phyloP scores from a whole-genome alignment of 345 rosid genomes.

The Stellera chamaejasme region DNA sequence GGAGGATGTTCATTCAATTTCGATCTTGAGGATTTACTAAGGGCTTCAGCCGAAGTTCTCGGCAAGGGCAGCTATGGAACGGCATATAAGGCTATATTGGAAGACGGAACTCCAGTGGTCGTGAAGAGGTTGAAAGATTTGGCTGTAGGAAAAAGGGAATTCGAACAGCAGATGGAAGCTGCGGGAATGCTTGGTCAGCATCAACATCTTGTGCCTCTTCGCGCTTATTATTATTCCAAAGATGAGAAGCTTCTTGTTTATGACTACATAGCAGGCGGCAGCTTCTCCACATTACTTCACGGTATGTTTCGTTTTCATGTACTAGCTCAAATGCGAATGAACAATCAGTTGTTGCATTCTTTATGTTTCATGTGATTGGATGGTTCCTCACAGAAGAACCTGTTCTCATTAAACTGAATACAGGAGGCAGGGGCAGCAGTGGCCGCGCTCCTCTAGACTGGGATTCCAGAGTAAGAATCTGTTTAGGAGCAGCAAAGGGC shows the following conservation, averaged over 20 bases:
- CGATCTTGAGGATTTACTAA: slow-evolving; percentile 82
- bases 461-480: slow-evolving; percentile 67
- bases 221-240: slow-evolving; percentile 89
- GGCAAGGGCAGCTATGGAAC: slow-evolving; percentile 97
- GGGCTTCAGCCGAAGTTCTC: slow-evolving; percentile 95
- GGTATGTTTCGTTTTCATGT: slow-evolving; percentile 35
- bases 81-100: slow-evolving; percentile 84
- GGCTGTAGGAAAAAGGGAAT: slow-evolving; percentile 72
- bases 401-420: neutral
- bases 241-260: slow-evolving; percentile 91
- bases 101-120: slow-evolving; percentile 78
- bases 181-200: slow-evolving; percentile 71
- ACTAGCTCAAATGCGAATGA: neutral
- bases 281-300: slow-evolving; percentile 56
- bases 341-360: neutral
- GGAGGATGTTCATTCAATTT: slow-evolving; percentile 72
- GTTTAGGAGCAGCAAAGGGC: slow-evolving; percentile 66
- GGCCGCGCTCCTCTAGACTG: slow-evolving; percentile 52
- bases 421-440: slow-evolving; percentile 38
- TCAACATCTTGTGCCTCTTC: slow-evolving; percentile 69
- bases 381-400: neutral
- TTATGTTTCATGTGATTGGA: neutral
- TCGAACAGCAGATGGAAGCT: slow-evolving; percentile 87
- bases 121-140: slow-evolving; percentile 86
- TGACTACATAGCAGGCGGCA: slow-evolving; percentile 61